phyloP scores from a whole-genome alignment of 768 basidiomycete species.

The Coprinellus micaceus region DNA sequence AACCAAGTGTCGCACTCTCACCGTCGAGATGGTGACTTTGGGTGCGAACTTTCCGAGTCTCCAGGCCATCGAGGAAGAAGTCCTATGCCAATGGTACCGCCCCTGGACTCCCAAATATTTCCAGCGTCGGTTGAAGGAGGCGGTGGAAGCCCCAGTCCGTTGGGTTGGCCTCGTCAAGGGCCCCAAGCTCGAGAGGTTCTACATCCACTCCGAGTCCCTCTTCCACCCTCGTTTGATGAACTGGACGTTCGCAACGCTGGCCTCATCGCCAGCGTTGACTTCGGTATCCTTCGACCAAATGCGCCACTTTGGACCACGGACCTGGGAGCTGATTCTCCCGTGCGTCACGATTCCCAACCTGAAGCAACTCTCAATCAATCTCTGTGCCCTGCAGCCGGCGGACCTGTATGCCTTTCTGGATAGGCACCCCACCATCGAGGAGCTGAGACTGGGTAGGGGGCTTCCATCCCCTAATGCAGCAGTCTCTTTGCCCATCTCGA shows the following conservation, averaged over 20 bases:
- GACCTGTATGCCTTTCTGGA: slow-evolving; percentile 18
- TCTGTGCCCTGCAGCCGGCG: slow-evolving; percentile 5
- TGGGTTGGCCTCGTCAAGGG: background rate
- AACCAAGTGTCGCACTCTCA: background rate
- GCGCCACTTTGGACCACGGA: slow-evolving; percentile 2
- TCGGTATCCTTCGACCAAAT: slow-evolving; percentile 23
- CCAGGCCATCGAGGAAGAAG: background rate
- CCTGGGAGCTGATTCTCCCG: slow-evolving; percentile 22
- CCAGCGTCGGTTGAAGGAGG: background rate
- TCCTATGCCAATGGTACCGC: background rate
- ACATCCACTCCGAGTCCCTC: slow-evolving; percentile 22
- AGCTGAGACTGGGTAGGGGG: slow-evolving; percentile 13
- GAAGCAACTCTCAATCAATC: slow-evolving; percentile 19
- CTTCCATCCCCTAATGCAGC: slow-evolving; percentile 4
- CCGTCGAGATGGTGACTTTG: background rate
- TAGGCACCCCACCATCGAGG: slow-evolving; percentile 14
- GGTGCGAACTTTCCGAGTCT: background rate
- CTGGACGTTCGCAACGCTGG: slow-evolving; percentile 23
- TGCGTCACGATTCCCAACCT: slow-evolving; percentile 20
- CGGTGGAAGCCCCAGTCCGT: background rate
- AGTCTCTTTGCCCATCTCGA: background rate
- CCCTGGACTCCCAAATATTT: background rate
- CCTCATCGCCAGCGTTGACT: slow-evolving; percentile 17
- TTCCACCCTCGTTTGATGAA: slow-evolving; percentile 17
- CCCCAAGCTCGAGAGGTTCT: slow-evolving; percentile 13